These are phyloP conservation scores for Monosporozyma aerobia DNA, from an alignment of 805 yeast species.

Conservation along the genomic window DNA sequence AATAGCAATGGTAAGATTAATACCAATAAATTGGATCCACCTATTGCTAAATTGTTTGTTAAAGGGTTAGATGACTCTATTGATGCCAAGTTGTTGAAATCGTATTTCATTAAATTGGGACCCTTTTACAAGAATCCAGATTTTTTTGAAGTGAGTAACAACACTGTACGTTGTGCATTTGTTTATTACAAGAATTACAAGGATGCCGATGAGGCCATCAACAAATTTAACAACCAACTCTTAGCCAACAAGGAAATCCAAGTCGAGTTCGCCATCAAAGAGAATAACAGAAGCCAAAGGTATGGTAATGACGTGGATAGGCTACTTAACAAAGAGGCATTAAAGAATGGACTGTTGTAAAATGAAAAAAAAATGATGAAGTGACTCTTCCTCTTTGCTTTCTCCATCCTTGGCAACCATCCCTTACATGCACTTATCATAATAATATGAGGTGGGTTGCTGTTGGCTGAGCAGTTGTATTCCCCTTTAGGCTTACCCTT, in stretches of 20 bases:
- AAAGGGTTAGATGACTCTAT: slow-evolving; percentile 60
- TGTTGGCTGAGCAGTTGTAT: too few relatives aligned
- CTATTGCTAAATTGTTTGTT: slow-evolving; percentile 62
- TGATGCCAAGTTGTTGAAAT: slow-evolving; percentile 47
- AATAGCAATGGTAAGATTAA: slow-evolving; percentile 15
- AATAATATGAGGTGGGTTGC: too few relatives aligned
- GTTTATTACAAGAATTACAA: slow-evolving; percentile 56
- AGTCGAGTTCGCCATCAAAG: slow-evolving; percentile 66
- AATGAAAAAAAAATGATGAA: too few relatives aligned
- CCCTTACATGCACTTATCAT: too few relatives aligned
- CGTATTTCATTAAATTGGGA: slow-evolving; percentile 59
- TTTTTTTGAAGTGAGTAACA: slow-evolving; percentile 25
- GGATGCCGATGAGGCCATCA: slow-evolving; percentile 62
- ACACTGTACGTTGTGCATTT: slow-evolving; percentile 48
- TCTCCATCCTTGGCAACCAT: too few relatives aligned
- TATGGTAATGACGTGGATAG: slow-evolving; percentile 83
- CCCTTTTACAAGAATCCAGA: slow-evolving; percentile 40
- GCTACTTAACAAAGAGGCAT: slow-evolving; percentile 55
- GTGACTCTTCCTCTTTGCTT: background rate
- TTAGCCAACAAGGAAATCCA: slow-evolving; percentile 56
- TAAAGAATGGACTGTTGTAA: slow-evolving; percentile 30
- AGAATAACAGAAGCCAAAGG: slow-evolving; percentile 38
- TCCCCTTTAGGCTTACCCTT: too few relatives aligned
- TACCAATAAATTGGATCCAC: slow-evolving; percentile 24
- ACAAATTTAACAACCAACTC: slow-evolving; percentile 55